A percentile compares a stretch with the other conserved stretches of the same genome.
phyloP scores from a whole-genome alignment of 352 stramenopile genomes.

The Phytophthora aleatoria region DNA sequence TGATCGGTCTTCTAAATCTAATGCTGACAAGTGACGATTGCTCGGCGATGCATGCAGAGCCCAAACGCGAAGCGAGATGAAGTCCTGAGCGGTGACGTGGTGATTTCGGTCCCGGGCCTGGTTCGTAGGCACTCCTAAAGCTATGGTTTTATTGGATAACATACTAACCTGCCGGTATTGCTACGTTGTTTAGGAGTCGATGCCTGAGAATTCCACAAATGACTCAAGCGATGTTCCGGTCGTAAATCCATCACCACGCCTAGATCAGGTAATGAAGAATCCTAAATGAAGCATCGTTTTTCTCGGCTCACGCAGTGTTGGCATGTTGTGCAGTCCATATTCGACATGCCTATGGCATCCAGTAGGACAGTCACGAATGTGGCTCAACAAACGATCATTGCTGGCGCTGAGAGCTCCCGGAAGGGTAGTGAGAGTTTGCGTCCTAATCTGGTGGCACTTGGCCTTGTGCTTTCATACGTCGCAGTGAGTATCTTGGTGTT shows the following conservation, averaged over 20 bases:
- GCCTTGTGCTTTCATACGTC: conserved; percentile 65
- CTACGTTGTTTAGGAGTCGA: neutral
- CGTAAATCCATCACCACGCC: conserved; percentile 1
- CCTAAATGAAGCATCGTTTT: too few relatives aligned
- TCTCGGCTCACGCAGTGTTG: neutral
- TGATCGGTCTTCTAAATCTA: neutral
- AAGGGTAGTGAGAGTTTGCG: conserved; percentile 10
- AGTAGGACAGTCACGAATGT: conserved; percentile 30
- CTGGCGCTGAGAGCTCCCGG: conserved; percentile 21
- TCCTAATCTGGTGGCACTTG: conserved; percentile 47
- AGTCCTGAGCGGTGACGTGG: conserved; percentile 17
- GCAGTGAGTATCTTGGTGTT: conserved; percentile 60
- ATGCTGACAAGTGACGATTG: neutral
- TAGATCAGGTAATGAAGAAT: conserved; percentile 10
- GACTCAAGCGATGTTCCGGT: neutral
- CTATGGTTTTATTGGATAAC: neutral
- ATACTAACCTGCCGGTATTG: neutral
- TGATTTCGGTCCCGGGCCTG: conserved; percentile 16
- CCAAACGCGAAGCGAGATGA: conserved; percentile 19
- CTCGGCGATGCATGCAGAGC: neutral
- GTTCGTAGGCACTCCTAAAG: conserved; percentile 5
- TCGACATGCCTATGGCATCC: conserved; percentile 32
- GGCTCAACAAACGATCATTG: conserved; percentile 37
- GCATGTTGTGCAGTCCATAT: conserved; percentile 30
- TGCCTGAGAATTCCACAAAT: conserved; percentile 4